Percentiles rank a stretch among this genome's conserved stretches.
These are phyloP conservation scores for Fusarium caatingaense DNA, from an alignment of 2,329 filamentous ascomycete species.

Conservation along the genomic window DNA sequence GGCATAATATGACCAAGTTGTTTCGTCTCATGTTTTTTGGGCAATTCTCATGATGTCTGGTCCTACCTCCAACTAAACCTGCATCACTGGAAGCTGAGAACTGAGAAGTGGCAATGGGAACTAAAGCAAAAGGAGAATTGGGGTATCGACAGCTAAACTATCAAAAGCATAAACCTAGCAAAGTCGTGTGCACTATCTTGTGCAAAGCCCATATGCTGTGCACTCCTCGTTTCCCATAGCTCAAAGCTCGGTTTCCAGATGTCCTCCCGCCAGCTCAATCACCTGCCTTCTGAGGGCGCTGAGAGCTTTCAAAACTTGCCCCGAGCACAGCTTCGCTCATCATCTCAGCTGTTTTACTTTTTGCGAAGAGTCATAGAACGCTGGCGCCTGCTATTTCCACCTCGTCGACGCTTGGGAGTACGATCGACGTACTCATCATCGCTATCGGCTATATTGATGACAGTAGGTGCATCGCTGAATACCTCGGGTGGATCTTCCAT, in stretches of 20 bases:
- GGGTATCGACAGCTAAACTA: neutral
- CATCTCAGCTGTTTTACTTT: neutral
- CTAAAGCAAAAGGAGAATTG: neutral
- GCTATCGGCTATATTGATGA: neutral
- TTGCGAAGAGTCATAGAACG: neutral
- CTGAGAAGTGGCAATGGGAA: neutral
- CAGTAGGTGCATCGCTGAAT: neutral
- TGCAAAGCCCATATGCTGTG: neutral
- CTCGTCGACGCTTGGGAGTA: neutral
- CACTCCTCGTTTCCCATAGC: neutral
- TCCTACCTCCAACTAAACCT: accelerated
- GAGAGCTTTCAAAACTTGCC: neutral
- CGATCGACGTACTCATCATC: constrained; percentile 1
- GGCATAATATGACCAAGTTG: neutral
- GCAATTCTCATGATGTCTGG: neutral
- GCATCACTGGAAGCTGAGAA: neutral
- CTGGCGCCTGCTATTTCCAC: neutral
- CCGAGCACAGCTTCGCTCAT: neutral
- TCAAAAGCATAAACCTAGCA: neutral
- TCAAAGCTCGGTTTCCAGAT: neutral
- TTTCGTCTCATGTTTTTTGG: neutral
- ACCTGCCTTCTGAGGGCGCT: neutral
- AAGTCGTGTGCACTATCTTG: neutral
- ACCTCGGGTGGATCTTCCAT: neutral
- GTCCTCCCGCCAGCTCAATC: neutral